These are phyloP conservation scores for Chlorella sp. DNA, from an alignment of 139 green algal species.

Conservation along the genomic window DNA sequence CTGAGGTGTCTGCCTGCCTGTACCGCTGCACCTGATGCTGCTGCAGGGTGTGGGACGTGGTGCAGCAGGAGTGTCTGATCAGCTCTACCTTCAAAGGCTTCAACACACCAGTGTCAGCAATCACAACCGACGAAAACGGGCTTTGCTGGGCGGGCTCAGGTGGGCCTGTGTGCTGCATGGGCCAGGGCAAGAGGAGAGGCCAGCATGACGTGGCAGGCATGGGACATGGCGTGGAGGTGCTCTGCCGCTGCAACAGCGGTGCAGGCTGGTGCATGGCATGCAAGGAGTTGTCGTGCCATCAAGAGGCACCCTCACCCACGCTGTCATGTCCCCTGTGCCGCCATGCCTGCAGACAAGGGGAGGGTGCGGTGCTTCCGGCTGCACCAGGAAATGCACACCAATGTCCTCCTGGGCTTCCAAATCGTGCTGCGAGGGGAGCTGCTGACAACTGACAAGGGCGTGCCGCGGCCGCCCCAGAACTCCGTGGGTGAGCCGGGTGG, in stretches of 20 bases:
- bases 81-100: background rate
- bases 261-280: no score
- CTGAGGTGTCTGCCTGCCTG: background rate
- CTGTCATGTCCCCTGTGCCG: background rate
- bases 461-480: background rate
- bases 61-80: background rate
- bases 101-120: background rate
- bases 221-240: no score
- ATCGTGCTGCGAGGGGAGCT: constrained; percentile 31
- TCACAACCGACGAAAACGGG: constrained; percentile 28
- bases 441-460: background rate
- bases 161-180: background rate
- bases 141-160: constrained; percentile 11
- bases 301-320: no score
- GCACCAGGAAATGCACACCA: background rate
- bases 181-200: background rate
- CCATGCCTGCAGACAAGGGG: constrained; percentile 16
- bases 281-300: no score
- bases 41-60: background rate
- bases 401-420: background rate
- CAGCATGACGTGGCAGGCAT: no score
- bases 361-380: background rate
- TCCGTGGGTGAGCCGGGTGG: background rate
- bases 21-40: background rate
- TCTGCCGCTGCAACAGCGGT: no score